Evolutionary conservation across 1,284 basidiomycete species (phyloP), one percentile per base, ranked within the genome.

Genomic region (Rhodotorula sp.): DNA sequence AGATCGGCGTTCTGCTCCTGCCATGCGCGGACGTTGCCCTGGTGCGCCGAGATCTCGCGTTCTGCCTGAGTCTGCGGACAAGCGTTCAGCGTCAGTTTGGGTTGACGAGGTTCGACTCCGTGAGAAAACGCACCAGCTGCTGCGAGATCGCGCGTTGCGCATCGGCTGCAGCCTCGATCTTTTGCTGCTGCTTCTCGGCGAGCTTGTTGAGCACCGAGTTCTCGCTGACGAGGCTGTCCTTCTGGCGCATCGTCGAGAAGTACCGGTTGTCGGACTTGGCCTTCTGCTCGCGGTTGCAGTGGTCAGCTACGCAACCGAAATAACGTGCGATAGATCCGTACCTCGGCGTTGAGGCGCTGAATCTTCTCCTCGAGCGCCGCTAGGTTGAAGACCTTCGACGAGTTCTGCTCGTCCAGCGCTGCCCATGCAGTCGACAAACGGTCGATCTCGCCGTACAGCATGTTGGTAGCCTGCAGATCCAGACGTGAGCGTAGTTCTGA

Each of bases 201-300:
- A 86, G 87, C 53, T 88, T 84, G 49, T 84, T 81, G 34, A 90
- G 82, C 49, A 86, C 87, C 80, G 91, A 91, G 70, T 88, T 86
- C 80, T 97, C 92, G 3, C 84, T 85, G 50, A 93, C 91, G 9
- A 90, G 82, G 5, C 90, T 88, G 73, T 97, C 94, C 80, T 92
- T 94, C 68, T 90, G 88, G 48, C 92, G 88, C 90, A 96, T 93
- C 9, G 90, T 89, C 42, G 91, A 87, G 80, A 90, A 98, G 82
- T 89, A 98, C 82, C 94, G 97, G 84, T 94, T 97, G 78, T 98
- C 95, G 27, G 91, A 89, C 82, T 96, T 97, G 19, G 92, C 91
- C 89, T 88, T 91, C 88, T 90, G 78, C 58, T 41, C 3, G 52
- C 10, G 23, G 44, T 68, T 59, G 27, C 48, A 27, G 57, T n/a